Conservation (phyloP, 768 basidiomycete genomes). For the Amanita rimosa region DNA sequence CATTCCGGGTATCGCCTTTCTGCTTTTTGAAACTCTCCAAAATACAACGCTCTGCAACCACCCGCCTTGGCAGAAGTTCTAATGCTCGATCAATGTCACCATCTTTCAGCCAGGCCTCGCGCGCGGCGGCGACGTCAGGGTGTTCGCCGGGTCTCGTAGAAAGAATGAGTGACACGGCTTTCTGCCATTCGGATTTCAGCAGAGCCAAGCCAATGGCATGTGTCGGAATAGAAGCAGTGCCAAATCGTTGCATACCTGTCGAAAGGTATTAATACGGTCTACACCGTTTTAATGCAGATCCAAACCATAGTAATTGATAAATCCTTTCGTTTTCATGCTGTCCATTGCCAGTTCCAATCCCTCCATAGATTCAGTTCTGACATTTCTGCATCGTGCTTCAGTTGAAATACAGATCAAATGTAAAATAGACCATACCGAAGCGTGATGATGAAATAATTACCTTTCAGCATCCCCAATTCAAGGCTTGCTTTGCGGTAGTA, state of each 20-base stretch:
- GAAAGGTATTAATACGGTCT: constrained; percentile 6
- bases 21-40: constrained; percentile 84
- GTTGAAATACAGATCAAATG: constrained; percentile 1
- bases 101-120: constrained; percentile 84
- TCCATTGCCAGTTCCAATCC: constrained; percentile 66
- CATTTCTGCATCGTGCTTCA: constrained; percentile 45
- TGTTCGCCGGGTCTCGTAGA: constrained; percentile 83
- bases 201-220: constrained; percentile 90
- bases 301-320: constrained; percentile 95
- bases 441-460: constrained; percentile 92
- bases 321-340: constrained; percentile 74
- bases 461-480: constrained; percentile 93
- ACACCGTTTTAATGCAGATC: neutral
- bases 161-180: constrained; percentile 75
- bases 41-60: constrained; percentile 88
- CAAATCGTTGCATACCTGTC: constrained; percentile 96
- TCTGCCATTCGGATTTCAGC: constrained; percentile 83
- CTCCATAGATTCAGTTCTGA: constrained; percentile 65
- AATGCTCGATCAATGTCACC: constrained; percentile 73
- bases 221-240: constrained; percentile 91
- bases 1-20: constrained; percentile 67
- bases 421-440: constrained; percentile 47
- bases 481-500: constrained; percentile 73
- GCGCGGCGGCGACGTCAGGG: constrained; percentile 75
- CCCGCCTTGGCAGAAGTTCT: constrained; percentile 77